A percentile compares a stretch with the other conserved stretches of the same genome.
phyloP scores from a whole-genome alignment of 805 yeast species.

The Yamadazyma paraphyllophila region DNA sequence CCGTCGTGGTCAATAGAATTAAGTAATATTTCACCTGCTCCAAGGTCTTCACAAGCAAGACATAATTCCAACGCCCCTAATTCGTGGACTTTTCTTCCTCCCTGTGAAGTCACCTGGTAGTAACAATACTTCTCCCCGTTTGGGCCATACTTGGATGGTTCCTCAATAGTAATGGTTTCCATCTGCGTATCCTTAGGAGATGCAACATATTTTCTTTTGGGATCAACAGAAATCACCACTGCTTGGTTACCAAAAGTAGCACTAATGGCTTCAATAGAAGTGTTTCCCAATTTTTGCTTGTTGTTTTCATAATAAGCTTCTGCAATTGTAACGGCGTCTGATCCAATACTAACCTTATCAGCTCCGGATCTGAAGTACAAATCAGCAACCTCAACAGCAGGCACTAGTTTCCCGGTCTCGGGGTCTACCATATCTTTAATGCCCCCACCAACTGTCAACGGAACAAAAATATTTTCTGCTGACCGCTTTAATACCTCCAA shows the following conservation, averaged over 20 bases:
- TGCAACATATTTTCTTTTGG: slow-evolving; percentile 78
- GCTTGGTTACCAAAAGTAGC: slow-evolving; percentile 94
- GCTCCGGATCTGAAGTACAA: slow-evolving; percentile 96
- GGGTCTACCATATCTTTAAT: slow-evolving; percentile 89
- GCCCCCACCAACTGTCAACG: slow-evolving; percentile 98
- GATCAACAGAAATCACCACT: slow-evolving; percentile 97
- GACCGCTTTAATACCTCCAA: slow-evolving; percentile 78
- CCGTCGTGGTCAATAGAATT: slow-evolving; percentile 98
- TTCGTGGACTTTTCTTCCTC: slow-evolving; percentile 86
- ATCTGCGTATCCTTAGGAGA: slow-evolving; percentile 60
- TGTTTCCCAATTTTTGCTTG: slow-evolving; percentile 58
- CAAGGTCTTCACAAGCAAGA: slow-evolving; percentile 83
- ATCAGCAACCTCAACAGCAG: slow-evolving; percentile 89
- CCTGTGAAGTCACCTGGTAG: slow-evolving; percentile 94
- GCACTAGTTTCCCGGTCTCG: slow-evolving; percentile 63
- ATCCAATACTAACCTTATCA: slow-evolving; percentile 96
- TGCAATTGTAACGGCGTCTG: slow-evolving; percentile 93
- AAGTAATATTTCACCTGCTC: slow-evolving; percentile 92
- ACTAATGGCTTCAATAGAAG: slow-evolving; percentile 93
- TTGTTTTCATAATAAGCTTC: slow-evolving; percentile 69
- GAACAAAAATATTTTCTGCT: slow-evolving; percentile 91
- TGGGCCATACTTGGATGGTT: slow-evolving; percentile 62
- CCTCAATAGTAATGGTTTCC: slow-evolving; percentile 58
- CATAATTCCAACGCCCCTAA: slow-evolving; percentile 90
- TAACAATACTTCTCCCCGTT: slow-evolving; percentile 86